Base-by-base conservation (phyloP, 306 rosid genomes). In the Cercis canadensis region DNA sequence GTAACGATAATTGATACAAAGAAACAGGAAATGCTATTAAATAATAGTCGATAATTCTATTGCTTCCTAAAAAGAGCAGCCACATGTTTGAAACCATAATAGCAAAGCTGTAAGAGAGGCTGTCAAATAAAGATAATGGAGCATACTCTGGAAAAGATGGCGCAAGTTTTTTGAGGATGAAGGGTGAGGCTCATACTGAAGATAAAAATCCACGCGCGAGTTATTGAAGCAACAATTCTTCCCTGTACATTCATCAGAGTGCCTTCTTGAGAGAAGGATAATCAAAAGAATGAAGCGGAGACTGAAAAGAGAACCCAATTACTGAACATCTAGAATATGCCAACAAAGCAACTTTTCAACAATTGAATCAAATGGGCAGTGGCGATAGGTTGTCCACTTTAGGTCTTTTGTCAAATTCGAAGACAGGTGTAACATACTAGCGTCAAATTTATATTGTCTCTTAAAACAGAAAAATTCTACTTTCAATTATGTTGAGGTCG, bases 141-240 rank as follows among this genome's bases (percentile, higher is more conserved):
- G 51, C 92, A 47, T 94, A 94, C 98, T 89, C 77, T 94, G 96
- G 95, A 90, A 94, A 69, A 94, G 94, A 79, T 94, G 96, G 76
- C 49, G 75, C 84, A 94, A 62, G 78, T 94, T 94, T 83, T 94
- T 94, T 75, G 96, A 59, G 32, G 98, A 90, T 32, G 98, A 84
- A 2, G 98, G 87, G 54, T 94, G 96, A 24, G 97, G 98, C 78
- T 87, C 98, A 77, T 82, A 88, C 17, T 85, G 82, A 44, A 94
- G 92, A 77, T 87, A 90, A 71, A 75, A 81, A 60, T 79, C 92
- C 86, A 90, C 88, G 1, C 94, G 92, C 2, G 98, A 90, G 62
- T 83, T 82, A 72, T 94, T 94, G 75, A 94, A 82, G 95, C 95
- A 94, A 72, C 97, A 94, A 76, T 91, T 94, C 73, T 82, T 78